Conservation (phyloP, 768 basidiomycete genomes). For the Coprinopsis strossmayeri region DNA sequence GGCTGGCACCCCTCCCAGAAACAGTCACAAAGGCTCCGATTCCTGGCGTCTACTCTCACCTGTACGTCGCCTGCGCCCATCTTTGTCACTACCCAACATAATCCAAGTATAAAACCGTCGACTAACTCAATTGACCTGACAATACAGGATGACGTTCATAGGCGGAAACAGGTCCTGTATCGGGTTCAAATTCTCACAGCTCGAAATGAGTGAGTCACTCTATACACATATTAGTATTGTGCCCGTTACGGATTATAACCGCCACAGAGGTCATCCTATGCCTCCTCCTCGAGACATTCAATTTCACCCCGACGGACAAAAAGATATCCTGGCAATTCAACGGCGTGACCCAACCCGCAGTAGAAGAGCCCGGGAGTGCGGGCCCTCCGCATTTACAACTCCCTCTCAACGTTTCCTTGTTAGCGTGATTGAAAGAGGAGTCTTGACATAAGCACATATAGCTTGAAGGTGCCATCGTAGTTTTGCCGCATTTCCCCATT, state of each 20-base stretch:
- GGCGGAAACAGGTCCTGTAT: constrained; percentile 16
- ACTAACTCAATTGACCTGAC: no score
- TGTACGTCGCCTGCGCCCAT: constrained; percentile 10
- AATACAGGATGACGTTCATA: constrained; percentile 15
- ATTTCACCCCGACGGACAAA: constrained; percentile 12
- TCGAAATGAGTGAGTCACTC: constrained; percentile 40
- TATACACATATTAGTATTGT: neutral
- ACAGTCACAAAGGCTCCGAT: constrained; percentile 15
- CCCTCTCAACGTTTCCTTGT: constrained; percentile 1
- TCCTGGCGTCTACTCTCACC: constrained; percentile 16
- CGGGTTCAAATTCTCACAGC: constrained; percentile 48
- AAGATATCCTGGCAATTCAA: constrained; percentile 13
- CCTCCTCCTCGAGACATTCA: constrained; percentile 9
- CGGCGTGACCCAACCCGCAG: constrained; percentile 12
- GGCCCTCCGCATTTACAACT: neutral
- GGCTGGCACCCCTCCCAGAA: constrained; percentile 30
- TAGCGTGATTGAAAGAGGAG: no score
- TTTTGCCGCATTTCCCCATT: no score
- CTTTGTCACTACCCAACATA: neutral
- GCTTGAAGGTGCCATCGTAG: no score
- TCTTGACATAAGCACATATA: no score
- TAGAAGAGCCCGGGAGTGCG: neutral
- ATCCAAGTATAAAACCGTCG: no score
- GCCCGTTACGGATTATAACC: neutral
- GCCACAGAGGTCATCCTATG: constrained; percentile 11